Percentiles rank a stretch among this genome's conserved stretches.
phyloP scores from a whole-genome alignment of 305 asterid species.

The Andrographis paniculata region DNA sequence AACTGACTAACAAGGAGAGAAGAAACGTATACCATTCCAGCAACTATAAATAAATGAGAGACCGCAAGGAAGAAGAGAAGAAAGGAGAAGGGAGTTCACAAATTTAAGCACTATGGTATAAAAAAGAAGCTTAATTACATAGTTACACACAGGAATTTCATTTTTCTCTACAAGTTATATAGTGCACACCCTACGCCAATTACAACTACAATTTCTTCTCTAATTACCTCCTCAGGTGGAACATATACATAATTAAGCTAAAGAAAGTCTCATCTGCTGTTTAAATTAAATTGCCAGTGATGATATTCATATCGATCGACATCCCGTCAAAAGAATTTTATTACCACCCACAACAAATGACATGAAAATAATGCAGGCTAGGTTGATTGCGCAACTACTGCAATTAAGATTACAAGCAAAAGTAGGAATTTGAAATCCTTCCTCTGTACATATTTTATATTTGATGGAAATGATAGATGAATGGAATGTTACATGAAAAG shows the following conservation, averaged over 20 bases:
- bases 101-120: too few relatives aligned
- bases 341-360: neutral
- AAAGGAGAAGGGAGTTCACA: too few relatives aligned
- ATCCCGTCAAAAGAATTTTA: neutral
- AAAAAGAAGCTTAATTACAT: too few relatives aligned
- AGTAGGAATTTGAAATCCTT: neutral
- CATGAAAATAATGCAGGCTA: neutral
- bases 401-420: neutral
- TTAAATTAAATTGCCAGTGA: too few relatives aligned
- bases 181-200: too few relatives aligned
- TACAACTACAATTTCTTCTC: neutral
- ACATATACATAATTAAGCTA: neutral
- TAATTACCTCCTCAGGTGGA: neutral
- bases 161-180: too few relatives aligned
- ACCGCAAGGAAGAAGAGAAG: too few relatives aligned
- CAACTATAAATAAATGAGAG: too few relatives aligned
- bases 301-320: neutral
- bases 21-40: too few relatives aligned
- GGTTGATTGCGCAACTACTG: neutral
- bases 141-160: too few relatives aligned
- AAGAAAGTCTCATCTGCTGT: too few relatives aligned
- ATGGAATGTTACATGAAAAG: neutral
- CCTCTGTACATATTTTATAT: slow-evolving; percentile 1
- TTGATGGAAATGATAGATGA: neutral
- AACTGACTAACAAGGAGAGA: too few relatives aligned